A percentile compares a stretch with the other conserved stretches of the same genome.
Evolutionary conservation across 441 rosid genomes (phyloP).

Genomic region (Croton setiger): DNA sequence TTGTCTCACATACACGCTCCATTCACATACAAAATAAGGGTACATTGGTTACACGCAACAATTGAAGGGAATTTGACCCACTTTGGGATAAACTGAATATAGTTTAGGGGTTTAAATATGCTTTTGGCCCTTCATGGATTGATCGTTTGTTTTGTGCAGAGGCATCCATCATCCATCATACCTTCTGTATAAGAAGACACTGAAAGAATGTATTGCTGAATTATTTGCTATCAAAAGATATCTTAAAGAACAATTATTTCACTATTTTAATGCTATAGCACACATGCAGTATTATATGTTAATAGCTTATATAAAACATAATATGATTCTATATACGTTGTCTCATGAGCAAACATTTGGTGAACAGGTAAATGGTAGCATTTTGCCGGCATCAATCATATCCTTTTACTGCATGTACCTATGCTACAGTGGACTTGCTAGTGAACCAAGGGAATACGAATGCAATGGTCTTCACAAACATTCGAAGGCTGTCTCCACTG

Average conservation of each 20-base stretch:
- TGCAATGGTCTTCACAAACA: slow-evolving; percentile 90
- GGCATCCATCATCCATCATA: neutral
- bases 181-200: neutral
- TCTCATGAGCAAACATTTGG: slow-evolving; percentile 1
- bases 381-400: slow-evolving; percentile 86
- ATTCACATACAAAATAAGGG: no score
- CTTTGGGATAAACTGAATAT: no score
- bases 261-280: neutral
- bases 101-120: no score
- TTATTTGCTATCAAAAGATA: neutral
- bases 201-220: neutral
- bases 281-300: neutral
- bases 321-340: neutral
- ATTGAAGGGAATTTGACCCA: no score
- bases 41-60: no score
- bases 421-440: slow-evolving; percentile 88
- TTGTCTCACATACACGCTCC: no score
- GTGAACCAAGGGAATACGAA: slow-evolving; percentile 82
- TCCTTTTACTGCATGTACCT: slow-evolving; percentile 85
- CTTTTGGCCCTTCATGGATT: neutral
- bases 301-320: neutral
- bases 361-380: slow-evolving; percentile 74
- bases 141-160: neutral
- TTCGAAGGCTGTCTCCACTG: slow-evolving; percentile 77
- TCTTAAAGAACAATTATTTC: neutral